Evolutionary conservation across 306 rosid species (phyloP), one percentile per base, ranked within the genome.

Genomic region (Acmispon strigosus): DNA sequence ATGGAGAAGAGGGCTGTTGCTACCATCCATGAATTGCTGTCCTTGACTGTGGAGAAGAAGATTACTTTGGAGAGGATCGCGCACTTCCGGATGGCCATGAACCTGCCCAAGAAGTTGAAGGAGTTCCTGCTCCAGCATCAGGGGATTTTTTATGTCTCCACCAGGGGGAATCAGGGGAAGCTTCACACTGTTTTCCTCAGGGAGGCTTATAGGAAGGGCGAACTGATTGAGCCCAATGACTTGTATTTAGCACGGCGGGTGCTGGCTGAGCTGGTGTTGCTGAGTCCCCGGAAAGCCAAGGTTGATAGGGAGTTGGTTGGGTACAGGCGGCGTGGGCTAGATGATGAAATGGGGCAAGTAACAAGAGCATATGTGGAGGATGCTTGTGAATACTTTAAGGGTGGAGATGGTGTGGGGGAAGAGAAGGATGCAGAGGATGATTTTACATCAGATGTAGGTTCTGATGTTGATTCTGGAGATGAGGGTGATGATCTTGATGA

Each of bases 61-160:
- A 87, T 88, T 37, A 88, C 94, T 0, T 59, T 93, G 82, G 97
- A 93, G 78, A 81, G 98, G 85, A 90, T 93, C 8, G 97, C 98
- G 0, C 98, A 93, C 78, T 93, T 93, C 61, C 80, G 96, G 53
- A 69, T 77, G 83, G 88, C 85, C 0, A 88, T 90, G 96, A 66
- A 88, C 47, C 62, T 93, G 85, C 98, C 96, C 0, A 90, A 87
- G 78, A 87, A 82, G 87, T 64, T 93, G 88, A 90, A 93, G 80
- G 98, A 88, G 3, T 90, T 93, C 71, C 88, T 93, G 41, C 96
- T 90, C 48, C 98, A 87, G 76, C 96, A 93, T 48, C 98, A 90
- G 78, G 98, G 98, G 65, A 86, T 90, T 55, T 90, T 93, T 42
- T 93, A 93, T 74, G 58, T 93, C 14, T 93, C 96, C 5, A 90